Evolutionary conservation across 1,284 basidiomycete genomes (phyloP), one percentile per base, ranked within the genome.

Genomic region (Naganishia sp.): DNA sequence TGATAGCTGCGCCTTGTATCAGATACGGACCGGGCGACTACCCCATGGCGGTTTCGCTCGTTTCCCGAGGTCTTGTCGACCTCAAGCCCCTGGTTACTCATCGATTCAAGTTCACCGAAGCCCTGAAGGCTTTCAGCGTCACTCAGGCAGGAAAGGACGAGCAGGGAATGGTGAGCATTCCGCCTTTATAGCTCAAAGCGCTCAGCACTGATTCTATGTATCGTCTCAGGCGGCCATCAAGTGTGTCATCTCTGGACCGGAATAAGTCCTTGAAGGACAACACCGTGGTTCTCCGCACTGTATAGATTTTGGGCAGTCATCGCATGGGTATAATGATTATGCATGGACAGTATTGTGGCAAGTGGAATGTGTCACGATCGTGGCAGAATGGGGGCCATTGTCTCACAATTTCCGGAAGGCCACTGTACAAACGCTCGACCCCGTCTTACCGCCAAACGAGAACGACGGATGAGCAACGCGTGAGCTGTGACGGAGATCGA

Each of bases 141-240:
- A 84, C 83, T 36, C 80, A 82, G 64, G 76, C 74, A 31, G 93
- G 94, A 42, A 91, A 89, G 81, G 89, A 92, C 66, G 84, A 78
- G 57, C 82, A 86, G 67, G 85, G 84, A 39, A 82, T 82, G 72
- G 75, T 70, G 39, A 44, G 63, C 50, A 43, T 11, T 16, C 28
- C 13, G 25, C 13, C 43, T 31, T 7, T 7, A 5, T 10, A 15
- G 6, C 23, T 7, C 6, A 16, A 18, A 11, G 36, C 23, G 13
- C 18, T 18, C 28, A n/a, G 21, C 53, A 36, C 56, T 53, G 23
- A 21, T 25, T 3, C 5, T 56, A 16, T 23, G 11, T 28, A 39
- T 49, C 16, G 18, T 44, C 46, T 10, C 48, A 77, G 73, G 63
- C 70, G 48, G 77, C 78, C 1, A 79, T 79, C 74, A 79, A 79